Evolutionary conservation across 345 rosid species (phyloP), one percentile per base, ranked within the genome.

Genomic region (Ailanthus altissimus): DNA sequence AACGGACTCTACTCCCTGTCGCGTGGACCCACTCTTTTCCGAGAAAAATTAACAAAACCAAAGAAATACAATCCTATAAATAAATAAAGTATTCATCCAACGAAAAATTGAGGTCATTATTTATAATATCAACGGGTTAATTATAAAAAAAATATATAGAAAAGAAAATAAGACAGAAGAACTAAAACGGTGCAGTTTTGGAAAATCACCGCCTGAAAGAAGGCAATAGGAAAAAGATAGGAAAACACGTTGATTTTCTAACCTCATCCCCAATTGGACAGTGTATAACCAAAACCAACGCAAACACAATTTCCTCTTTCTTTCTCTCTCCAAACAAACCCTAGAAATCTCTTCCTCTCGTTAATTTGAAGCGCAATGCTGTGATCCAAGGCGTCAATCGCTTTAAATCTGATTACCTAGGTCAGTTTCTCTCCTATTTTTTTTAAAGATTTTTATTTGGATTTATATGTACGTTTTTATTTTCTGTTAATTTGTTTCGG

Each of bases 211-310:
- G 84, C 73, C 83, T 23, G 75, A 6, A 59, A 43, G 54, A 38
- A 82, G 15, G 20, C 10, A 28, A 15, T 2, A 3, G 49, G 21
- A 59, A 65, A 67, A 11, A 20, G 60, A 49, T 25, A 54, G 9
- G 76, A 78, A 77, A 83, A 61, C 42, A 40, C 79, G n/a, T 79
- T 59, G 83, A 83, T 75, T 51, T 61, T 58, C 62, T 63, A 81
- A 79, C 81, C 84, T 80, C 86, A 78, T 78, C 85, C 72, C 80
- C 36, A 47, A 79, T 21, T 53, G 62, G 62, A 73, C 75, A 18
- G 36, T 61, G 69, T 40, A 61, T 23, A 70, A 69, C 42, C 9
- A 70, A 74, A 64, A 67, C 73, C 57, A 63, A 28, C 38, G 66
- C 74, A 42, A 73, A 42, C 25, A 12, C 50, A 47, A 10, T n/a